Conservation (phyloP, 139 green algal genomes). For the Volvox africanus region DNA sequence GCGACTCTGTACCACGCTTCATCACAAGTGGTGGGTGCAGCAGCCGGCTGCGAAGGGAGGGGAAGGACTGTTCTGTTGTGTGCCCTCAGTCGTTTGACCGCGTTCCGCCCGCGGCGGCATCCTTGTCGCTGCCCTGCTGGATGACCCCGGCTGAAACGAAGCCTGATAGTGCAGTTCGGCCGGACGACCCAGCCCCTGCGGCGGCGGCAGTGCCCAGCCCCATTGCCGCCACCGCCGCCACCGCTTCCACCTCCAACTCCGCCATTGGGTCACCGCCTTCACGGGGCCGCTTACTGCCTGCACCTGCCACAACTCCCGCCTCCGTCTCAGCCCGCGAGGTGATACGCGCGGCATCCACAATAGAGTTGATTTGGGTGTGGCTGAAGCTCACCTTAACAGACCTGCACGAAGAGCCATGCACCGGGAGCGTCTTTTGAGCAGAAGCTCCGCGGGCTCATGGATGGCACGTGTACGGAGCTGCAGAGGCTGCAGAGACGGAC, state of each 20-base stretch:
- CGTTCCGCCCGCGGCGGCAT: background rate
- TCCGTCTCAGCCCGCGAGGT: conserved; percentile 35
- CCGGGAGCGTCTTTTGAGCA: too few relatives aligned
- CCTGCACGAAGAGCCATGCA: conserved; percentile 28
- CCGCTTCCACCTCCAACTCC: conserved; percentile 80
- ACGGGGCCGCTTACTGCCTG: conserved; percentile 33
- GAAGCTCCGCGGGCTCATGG: too few relatives aligned
- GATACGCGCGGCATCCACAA: conserved; percentile 48
- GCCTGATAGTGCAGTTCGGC: conserved; percentile 72
- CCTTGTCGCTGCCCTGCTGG: conserved; percentile 62
- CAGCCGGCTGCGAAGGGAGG: too few relatives aligned
- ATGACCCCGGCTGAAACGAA: conserved; percentile 90
- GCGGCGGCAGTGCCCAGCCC: conserved; percentile 39
- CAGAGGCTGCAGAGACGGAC: too few relatives aligned
- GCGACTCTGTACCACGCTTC: conserved; percentile 79
- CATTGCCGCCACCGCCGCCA: conserved; percentile 38
- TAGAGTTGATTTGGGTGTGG: conserved; percentile 74
- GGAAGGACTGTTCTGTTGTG: too few relatives aligned
- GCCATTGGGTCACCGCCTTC: conserved; percentile 81
- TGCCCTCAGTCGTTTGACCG: background rate
- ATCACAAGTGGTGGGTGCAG: conserved; percentile 63
- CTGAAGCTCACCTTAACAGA: conserved; percentile 83
- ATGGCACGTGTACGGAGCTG: too few relatives aligned
- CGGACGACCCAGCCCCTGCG: background rate
- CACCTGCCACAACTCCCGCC: conserved; percentile 15